Evolutionary conservation across 1,139 yeast genomes (phyloP).

Genomic region (Candida pseudocylindracea): DNA sequence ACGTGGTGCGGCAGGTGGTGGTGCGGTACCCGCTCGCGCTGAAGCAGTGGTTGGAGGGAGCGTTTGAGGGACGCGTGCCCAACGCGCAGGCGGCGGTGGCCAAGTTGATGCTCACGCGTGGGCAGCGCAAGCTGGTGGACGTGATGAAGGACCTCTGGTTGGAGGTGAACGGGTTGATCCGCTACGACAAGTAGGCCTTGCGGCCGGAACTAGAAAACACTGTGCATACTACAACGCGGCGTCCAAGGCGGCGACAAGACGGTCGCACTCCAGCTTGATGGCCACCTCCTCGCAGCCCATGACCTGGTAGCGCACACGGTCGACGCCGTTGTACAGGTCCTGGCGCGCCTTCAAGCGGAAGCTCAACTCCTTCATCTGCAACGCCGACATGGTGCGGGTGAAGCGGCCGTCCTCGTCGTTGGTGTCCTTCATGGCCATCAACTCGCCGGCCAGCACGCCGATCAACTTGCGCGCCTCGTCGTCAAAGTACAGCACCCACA

Average conservation of each 20-base stretch:
- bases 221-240: slow-evolving; percentile 10
- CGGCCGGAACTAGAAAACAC: no score
- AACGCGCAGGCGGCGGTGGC: slow-evolving; percentile 19
- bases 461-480: slow-evolving; percentile 54
- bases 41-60: slow-evolving; percentile 19
- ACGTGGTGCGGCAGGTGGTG: slow-evolving; percentile 28
- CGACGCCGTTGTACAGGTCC: slow-evolving; percentile 64
- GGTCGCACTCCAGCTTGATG: slow-evolving; percentile 38
- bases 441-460: slow-evolving; percentile 48
- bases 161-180: slow-evolving; percentile 22
- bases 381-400: slow-evolving; percentile 22
- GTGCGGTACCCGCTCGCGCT: slow-evolving; percentile 26
- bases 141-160: slow-evolving; percentile 49
- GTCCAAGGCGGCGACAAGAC: slow-evolving; percentile 27
- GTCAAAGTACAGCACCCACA: slow-evolving; percentile 80
- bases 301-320: slow-evolving; percentile 56
- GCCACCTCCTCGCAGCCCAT: slow-evolving; percentile 32
- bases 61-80: slow-evolving; percentile 7
- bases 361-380: slow-evolving; percentile 44
- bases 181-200: slow-evolving; percentile 7
- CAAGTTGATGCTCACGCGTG: slow-evolving; percentile 38
- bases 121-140: slow-evolving; percentile 33
- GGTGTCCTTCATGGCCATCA: slow-evolving; percentile 23
- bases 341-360: slow-evolving; percentile 67
- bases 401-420: slow-evolving; percentile 16